Evolutionary conservation across 768 basidiomycete genomes (phyloP).

Genomic region (Russula sp.): DNA sequence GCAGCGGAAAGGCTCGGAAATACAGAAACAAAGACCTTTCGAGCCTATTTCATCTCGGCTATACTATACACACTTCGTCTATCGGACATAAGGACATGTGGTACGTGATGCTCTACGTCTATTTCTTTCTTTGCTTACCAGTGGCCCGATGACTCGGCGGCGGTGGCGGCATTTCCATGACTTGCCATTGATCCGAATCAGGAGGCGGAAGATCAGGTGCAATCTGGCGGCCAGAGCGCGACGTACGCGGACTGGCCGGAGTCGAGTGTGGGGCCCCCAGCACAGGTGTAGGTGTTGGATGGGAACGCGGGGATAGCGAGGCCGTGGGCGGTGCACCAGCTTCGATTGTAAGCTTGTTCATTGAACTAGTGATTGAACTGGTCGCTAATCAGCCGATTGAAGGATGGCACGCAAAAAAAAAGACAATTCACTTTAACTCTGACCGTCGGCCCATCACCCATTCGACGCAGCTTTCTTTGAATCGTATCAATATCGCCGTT

Average conservation of each 20-base stretch:
- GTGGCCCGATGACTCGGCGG: neutral
- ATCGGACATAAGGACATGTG: neutral
- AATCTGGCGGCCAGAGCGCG: conserved; percentile 10
- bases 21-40: neutral
- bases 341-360: conserved; percentile 34
- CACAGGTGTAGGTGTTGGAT: neutral
- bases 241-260: neutral
- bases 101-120: neutral
- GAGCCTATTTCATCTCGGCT: neutral
- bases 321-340: neutral
- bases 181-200: conserved; percentile 33
- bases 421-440: conserved; percentile 54
- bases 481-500: conserved; percentile 57
- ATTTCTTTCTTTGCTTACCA: conserved; percentile 13
- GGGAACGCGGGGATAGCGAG: conserved; percentile 7
- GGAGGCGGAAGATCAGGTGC: conserved; percentile 31
- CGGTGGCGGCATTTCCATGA: conserved; percentile 25
- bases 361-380: conserved; percentile 37
- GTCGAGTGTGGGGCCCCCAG: neutral
- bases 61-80: neutral
- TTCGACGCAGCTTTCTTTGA: conserved; percentile 65
- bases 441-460: conserved; percentile 69
- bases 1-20: neutral
- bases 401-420: neutral
- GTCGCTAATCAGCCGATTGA: neutral